phyloP scores from a whole-genome alignment of 2,329 filamentous ascomycete genomes.

The Ampelomyces quisqualis region DNA sequence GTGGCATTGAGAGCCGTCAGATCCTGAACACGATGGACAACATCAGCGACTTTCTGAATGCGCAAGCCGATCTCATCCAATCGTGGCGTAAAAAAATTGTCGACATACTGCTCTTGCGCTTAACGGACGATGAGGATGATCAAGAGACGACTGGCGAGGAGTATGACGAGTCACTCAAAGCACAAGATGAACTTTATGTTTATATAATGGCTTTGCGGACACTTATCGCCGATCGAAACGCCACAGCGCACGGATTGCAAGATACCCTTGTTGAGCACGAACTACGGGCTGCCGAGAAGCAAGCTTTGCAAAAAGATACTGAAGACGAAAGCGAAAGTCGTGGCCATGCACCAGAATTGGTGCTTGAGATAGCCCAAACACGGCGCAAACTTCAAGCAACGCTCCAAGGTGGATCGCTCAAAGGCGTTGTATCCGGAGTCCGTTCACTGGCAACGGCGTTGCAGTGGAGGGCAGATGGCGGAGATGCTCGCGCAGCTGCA shows the following conservation, averaged over 20 bases:
- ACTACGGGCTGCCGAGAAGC: conserved; percentile 59
- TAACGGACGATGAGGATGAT: conserved; percentile 77
- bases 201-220: conserved; percentile 79
- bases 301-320: conserved; percentile 62
- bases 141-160: conserved; percentile 82
- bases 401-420: conserved; percentile 62
- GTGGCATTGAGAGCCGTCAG: conserved; percentile 71
- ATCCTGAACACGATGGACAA: conserved; percentile 66
- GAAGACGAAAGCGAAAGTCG: conserved; percentile 49
- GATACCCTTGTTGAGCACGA: conserved; percentile 77
- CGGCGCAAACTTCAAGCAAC: conserved; percentile 54
- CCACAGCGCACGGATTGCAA: conserved; percentile 72
- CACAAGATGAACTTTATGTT: conserved; percentile 85
- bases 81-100: conserved; percentile 74
- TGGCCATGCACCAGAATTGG: conserved; percentile 71
- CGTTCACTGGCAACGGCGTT: conserved; percentile 63
- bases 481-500: conserved; percentile 56
- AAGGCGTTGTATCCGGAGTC: conserved; percentile 68
- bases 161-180: conserved; percentile 81
- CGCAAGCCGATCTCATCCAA: conserved; percentile 69
- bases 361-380: conserved; percentile 55
- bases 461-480: conserved; percentile 58
- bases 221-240: conserved; percentile 74
- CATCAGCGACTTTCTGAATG: conserved; percentile 67
- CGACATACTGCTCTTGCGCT: conserved; percentile 67